Conservation (phyloP, 176 grass and related monocot species). For the Eremochloa ophiuroides region DNA sequence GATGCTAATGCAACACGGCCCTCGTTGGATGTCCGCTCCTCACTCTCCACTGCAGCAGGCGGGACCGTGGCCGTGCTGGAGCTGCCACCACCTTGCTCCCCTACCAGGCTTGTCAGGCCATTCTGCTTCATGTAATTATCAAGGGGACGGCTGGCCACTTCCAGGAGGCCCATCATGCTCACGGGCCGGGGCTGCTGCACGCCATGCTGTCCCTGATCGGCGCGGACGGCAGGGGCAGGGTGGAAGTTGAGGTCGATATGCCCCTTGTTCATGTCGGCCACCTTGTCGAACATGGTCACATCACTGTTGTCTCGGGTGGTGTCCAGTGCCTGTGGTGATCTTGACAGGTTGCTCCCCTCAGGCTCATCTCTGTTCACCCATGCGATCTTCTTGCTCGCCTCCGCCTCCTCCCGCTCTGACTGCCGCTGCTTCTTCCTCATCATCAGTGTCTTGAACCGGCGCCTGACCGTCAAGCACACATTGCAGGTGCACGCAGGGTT, state of each 20-base stretch:
- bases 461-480: conserved; percentile 87
- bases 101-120: conserved; percentile 46
- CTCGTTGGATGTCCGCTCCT: conserved; percentile 63
- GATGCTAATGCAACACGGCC: conserved; percentile 28
- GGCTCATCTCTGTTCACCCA: conserved; percentile 75
- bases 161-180: conserved; percentile 81
- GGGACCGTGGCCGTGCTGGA: conserved; percentile 21
- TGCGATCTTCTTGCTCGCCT: conserved; percentile 68
- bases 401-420: conserved; percentile 79
- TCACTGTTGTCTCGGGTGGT: conserved; percentile 42
- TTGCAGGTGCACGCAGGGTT: conserved; percentile 90
- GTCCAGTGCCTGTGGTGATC: conserved; percentile 49
- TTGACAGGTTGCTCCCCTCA: conserved; percentile 61
- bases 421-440: conserved; percentile 98
- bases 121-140: conserved; percentile 95
- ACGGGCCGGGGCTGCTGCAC: conserved; percentile 17
- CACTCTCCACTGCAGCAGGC: conserved; percentile 41
- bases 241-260: conserved; percentile 91
- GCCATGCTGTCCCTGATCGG: conserved; percentile 29
- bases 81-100: conserved; percentile 71
- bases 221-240: conserved; percentile 27
- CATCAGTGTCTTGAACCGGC: conserved; percentile 98
- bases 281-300: conserved; percentile 42
- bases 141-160: conserved; percentile 68
- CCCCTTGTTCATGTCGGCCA: conserved; percentile 47